Percentiles rank a stretch among this genome's conserved stretches.
Conservation (phyloP, 257 asterid genomes). For the Oldenlandia corymbosa region DNA sequence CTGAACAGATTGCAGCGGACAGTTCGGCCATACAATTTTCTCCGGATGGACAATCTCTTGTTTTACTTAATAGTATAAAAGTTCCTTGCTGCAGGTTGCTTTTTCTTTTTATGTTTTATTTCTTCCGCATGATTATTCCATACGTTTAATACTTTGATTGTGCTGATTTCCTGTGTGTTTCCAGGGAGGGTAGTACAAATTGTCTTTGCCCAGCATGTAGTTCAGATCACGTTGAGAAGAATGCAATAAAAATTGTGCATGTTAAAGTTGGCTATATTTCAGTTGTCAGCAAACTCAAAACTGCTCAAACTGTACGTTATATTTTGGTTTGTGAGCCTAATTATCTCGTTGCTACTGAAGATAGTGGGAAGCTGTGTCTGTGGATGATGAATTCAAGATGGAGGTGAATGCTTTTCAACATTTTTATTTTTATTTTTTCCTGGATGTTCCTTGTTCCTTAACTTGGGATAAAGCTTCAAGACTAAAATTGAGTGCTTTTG, state of each 20-base stretch:
- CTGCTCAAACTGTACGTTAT: constrained; percentile 46
- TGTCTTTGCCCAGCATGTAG: constrained; percentile 68
- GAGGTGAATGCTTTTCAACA: constrained; percentile 52
- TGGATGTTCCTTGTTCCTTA: constrained; percentile 1
- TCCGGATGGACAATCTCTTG: constrained; percentile 65
- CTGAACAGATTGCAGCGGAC: constrained; percentile 50
- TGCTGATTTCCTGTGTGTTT: constrained; percentile 23
- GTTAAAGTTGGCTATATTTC: constrained; percentile 63
- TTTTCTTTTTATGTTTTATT: background rate
- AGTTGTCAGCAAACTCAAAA: constrained; percentile 52
- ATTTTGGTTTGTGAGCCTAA: constrained; percentile 72
- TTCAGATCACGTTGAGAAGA: constrained; percentile 46
- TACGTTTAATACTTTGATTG: constrained; percentile 1
- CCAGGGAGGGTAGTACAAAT: constrained; percentile 58
- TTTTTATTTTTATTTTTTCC: background rate
- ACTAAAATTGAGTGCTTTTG: no score
- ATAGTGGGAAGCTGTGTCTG: constrained; percentile 69
- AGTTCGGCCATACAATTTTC: constrained; percentile 62
- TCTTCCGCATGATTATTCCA: no score
- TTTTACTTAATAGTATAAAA: constrained; percentile 57
- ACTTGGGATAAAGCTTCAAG: background rate
- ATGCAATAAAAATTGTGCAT: constrained; percentile 68
- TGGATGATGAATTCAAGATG: constrained; percentile 84
- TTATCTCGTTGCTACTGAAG: constrained; percentile 77
- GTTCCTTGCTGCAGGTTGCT: constrained; percentile 75